A percentile compares a stretch with the other conserved stretches of the same genome.
Conservation (phyloP, 2,329 filamentous ascomycete species). For the Coniochaeta sp. region DNA sequence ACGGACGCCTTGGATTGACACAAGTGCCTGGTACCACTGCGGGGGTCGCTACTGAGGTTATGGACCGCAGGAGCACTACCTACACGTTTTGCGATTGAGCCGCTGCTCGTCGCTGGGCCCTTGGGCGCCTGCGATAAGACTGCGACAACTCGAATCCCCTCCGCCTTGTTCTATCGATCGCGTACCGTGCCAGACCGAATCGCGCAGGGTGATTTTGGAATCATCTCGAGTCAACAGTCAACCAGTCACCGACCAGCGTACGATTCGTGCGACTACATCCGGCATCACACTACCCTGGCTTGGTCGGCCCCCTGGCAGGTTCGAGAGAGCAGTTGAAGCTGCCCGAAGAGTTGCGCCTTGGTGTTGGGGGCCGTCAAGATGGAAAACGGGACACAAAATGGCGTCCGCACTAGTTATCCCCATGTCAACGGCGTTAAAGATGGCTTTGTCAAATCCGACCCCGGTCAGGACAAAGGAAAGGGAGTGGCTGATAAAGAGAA, state of each 20-base stretch:
- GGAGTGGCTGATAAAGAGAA: conserved; percentile 6
- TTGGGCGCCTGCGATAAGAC: not conserved
- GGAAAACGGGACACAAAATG: conserved; percentile 39
- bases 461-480: conserved; percentile 25
- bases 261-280: not conserved
- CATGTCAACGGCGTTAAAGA: conserved; percentile 37
- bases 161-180: not conserved
- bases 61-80: not conserved
- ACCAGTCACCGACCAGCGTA: not conserved
- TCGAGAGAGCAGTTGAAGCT: conserved; percentile 6
- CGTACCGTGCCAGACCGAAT: not conserved
- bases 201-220: not conserved
- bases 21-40: not conserved
- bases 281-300: not conserved
- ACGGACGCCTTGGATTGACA: not conserved
- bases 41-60: not conserved
- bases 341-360: not conserved
- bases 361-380: conserved; percentile 13
- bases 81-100: conserved; percentile 3
- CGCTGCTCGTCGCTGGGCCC: not conserved
- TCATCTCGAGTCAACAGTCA: not conserved
- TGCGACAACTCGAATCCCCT: not conserved
- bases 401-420: conserved; percentile 43
- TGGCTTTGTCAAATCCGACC: conserved; percentile 17
- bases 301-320: not conserved